Evolutionary conservation across 495 filamentous ascomycete genomes (phyloP).

Genomic region (Penicillium canariense): DNA sequence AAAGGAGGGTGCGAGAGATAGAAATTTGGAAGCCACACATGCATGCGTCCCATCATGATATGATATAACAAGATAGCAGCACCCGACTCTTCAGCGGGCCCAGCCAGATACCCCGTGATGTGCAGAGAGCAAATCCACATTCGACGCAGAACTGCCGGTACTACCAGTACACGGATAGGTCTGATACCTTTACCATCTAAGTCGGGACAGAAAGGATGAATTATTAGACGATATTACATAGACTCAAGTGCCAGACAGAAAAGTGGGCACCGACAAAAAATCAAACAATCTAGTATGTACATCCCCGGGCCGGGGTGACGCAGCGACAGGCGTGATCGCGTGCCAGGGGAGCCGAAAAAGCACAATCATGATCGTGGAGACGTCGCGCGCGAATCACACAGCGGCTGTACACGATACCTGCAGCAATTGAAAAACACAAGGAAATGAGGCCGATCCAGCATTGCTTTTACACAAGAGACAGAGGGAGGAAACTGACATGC

Average conservation of each 20-base stretch:
- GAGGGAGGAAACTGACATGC: conserved; percentile 18
- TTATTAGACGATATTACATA: conserved; percentile 40
- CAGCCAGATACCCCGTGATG: not conserved
- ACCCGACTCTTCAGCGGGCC: too few relatives aligned
- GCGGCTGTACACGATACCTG: conserved; percentile 22
- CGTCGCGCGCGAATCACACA: conserved; percentile 7
- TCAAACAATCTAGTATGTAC: conserved; percentile 46
- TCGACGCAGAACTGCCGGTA: not conserved
- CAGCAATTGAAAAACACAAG: conserved; percentile 16
- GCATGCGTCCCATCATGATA: too few relatives aligned
- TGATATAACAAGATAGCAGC: too few relatives aligned
- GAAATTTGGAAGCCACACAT: too few relatives aligned
- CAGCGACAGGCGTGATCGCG: conserved; percentile 11
- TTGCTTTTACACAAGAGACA: conserved; percentile 29
- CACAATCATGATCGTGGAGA: conserved; percentile 21
- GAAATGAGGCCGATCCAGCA: conserved; percentile 19
- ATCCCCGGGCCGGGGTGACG: conserved; percentile 23
- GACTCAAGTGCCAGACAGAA: conserved; percentile 38
- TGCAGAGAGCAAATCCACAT: not conserved
- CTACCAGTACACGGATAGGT: not conserved
- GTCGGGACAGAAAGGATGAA: conserved; percentile 18
- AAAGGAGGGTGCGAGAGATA: not conserved
- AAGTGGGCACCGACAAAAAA: conserved; percentile 17
- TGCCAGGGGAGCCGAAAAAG: conserved; percentile 14
- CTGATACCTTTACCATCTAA: not conserved